These are phyloP conservation scores for Linum tenue DNA, from an alignment of 345 rosid genomes.

Conservation along the genomic window DNA sequence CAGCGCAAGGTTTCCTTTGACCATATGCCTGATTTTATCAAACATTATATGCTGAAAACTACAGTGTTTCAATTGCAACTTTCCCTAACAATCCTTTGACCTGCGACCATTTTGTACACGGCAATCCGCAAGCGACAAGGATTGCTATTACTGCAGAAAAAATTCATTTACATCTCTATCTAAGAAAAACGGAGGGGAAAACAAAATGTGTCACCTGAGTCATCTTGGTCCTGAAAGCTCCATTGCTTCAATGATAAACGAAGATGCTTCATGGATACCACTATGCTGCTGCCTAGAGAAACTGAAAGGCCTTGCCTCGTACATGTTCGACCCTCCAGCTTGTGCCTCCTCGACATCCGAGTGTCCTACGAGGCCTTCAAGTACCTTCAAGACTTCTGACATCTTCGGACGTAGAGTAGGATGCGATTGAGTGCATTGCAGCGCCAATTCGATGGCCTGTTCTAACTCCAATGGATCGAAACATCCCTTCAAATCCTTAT, in stretches of 20 bases:
- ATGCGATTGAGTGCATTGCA: constrained; percentile 67
- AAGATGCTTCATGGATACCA: constrained; percentile 53
- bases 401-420: constrained; percentile 70
- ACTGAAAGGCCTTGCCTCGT: constrained; percentile 41
- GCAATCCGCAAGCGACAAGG: too few relatives aligned
- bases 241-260: constrained; percentile 85
- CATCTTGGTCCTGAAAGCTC: constrained; percentile 96
- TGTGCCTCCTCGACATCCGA: constrained; percentile 38
- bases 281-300: constrained; percentile 47
- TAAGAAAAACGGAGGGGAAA: background rate
- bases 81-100: too few relatives aligned
- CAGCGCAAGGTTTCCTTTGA: too few relatives aligned
- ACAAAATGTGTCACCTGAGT: background rate
- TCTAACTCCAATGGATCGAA: constrained; percentile 61
- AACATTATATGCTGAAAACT: too few relatives aligned
- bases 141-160: background rate
- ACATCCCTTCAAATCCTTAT: constrained; percentile 66
- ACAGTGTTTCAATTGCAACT: too few relatives aligned
- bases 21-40: too few relatives aligned
- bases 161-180: constrained; percentile 11
- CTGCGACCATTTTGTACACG: too few relatives aligned
- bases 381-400: constrained; percentile 62
- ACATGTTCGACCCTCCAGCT: constrained; percentile 21
- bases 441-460: constrained; percentile 52
- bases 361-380: constrained; percentile 62